These are phyloP conservation scores for Clonostachys rosea DNA, from an alignment of 2,329 filamentous ascomycete genomes.

Conservation along the genomic window DNA sequence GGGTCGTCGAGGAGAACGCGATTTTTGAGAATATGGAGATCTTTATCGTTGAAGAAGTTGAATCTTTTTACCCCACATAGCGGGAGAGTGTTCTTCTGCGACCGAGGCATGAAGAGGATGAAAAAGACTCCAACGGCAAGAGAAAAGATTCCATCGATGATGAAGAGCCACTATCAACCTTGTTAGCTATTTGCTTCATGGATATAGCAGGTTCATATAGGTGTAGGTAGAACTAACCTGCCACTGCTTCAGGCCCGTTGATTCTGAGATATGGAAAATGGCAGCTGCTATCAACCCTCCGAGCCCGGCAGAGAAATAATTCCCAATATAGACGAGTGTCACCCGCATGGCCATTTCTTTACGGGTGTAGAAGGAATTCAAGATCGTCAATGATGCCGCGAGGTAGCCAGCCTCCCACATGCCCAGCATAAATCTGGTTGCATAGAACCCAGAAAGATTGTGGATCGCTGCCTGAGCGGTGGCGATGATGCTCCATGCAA, in stretches of 20 bases:
- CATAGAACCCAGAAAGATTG: slow-evolving; percentile 38
- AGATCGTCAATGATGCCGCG: slow-evolving; percentile 33
- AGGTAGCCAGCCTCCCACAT: slow-evolving; percentile 50
- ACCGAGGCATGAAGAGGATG: slow-evolving; percentile 1
- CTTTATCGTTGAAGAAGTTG: slow-evolving; percentile 4
- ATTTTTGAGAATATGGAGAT: slow-evolving; percentile 4
- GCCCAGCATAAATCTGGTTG: slow-evolving; percentile 44
- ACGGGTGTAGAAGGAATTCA: slow-evolving; percentile 43
- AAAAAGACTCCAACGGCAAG: slow-evolving; percentile 4
- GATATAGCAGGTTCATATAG: too few species aligned
- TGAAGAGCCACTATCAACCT: slow-evolving; percentile 4
- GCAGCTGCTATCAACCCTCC: slow-evolving; percentile 5
- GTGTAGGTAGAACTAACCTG: slow-evolving; percentile 3
- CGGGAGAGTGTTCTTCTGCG: background rate
- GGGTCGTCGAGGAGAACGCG: background rate
- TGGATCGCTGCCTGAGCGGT: slow-evolving; percentile 49
- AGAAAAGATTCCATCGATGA: slow-evolving; percentile 5
- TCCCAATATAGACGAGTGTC: slow-evolving; percentile 31
- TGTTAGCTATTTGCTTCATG: background rate
- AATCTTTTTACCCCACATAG: slow-evolving; percentile 1
- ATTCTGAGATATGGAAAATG: slow-evolving; percentile 3
- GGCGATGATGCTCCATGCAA: slow-evolving; percentile 47
- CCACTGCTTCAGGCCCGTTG: background rate
- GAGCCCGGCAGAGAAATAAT: slow-evolving; percentile 4
- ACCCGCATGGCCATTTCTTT: slow-evolving; percentile 39